Percentiles rank a stretch among this genome's conserved stretches.
Conservation (phyloP, 2,329 filamentous ascomycete species). For the Cladosporium sp. region DNA sequence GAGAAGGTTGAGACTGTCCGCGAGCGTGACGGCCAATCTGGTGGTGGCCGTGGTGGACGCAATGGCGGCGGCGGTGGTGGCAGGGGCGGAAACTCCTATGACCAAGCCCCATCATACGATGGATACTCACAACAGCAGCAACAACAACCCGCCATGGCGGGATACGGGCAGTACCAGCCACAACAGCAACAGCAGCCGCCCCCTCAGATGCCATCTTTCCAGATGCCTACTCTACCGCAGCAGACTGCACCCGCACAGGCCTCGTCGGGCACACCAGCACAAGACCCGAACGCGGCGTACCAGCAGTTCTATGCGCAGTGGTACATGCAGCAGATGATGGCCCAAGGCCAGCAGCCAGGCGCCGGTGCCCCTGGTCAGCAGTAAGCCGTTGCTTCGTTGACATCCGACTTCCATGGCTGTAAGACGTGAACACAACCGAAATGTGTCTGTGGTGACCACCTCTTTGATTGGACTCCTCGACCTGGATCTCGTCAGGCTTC, state of each 20-base stretch:
- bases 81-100: constrained; percentile 14
- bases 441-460: constrained; percentile 6
- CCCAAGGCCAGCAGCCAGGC: constrained; percentile 38
- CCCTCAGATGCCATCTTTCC: constrained; percentile 23
- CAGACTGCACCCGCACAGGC: constrained; percentile 22
- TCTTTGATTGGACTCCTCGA: not conserved
- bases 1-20: constrained; percentile 85
- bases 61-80: constrained; percentile 30
- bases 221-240: constrained; percentile 32
- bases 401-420: constrained; percentile 8
- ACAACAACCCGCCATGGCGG: constrained; percentile 37
- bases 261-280: constrained; percentile 24
- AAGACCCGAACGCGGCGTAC: constrained; percentile 22
- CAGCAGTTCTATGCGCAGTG: constrained; percentile 24
- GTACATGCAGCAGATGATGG: constrained; percentile 33
- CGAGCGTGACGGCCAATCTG: constrained; percentile 52
- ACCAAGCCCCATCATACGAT: constrained; percentile 39
- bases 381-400: constrained; percentile 6
- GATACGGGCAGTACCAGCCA: constrained; percentile 33
- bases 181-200: constrained; percentile 28
- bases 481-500: constrained; percentile 9
- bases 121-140: constrained; percentile 51
- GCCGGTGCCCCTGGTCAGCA: constrained; percentile 31
- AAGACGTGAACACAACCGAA: constrained; percentile 14
- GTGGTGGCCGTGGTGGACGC: constrained; percentile 36